These are phyloP conservation scores for Microbotryum lychnidis-dioicae DNA, from an alignment of 1,284 basidiomycete genomes.

Conservation along the genomic window DNA sequence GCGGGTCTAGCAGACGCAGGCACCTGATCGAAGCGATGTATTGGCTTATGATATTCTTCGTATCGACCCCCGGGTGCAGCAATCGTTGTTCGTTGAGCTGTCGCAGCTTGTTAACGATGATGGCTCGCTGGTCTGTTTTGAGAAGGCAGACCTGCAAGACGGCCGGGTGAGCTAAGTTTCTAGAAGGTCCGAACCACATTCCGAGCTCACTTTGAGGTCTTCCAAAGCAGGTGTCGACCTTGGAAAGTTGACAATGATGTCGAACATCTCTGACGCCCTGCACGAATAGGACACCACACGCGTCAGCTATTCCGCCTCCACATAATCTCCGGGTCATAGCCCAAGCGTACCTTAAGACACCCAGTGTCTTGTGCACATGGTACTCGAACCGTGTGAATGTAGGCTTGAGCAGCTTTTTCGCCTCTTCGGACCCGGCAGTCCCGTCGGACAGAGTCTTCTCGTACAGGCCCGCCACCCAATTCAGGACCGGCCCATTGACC, in stretches of 20 bases:
- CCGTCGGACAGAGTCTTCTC: constrained; percentile 46
- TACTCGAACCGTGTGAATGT: constrained; percentile 83
- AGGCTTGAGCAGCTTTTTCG: constrained; percentile 60
- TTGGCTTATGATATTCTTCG: constrained; percentile 79
- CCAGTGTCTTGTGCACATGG: constrained; percentile 74
- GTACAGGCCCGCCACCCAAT: constrained; percentile 24
- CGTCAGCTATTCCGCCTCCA: background rate
- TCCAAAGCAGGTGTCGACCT: constrained; percentile 77
- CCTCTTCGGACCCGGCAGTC: constrained; percentile 45
- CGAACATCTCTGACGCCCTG: constrained; percentile 82
- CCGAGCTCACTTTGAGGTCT: constrained; percentile 61
- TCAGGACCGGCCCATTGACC: constrained; percentile 52
- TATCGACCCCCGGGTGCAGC: constrained; percentile 92
- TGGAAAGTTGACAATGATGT: constrained; percentile 90
- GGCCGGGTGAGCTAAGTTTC: background rate
- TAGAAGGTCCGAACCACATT: background rate
- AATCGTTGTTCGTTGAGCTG: constrained; percentile 75
- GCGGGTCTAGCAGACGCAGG: constrained; percentile 80
- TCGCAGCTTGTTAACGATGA: constrained; percentile 60
- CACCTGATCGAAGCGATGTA: constrained; percentile 94
- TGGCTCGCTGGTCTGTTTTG: constrained; percentile 65
- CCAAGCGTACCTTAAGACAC: constrained; percentile 59
- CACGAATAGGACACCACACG: background rate
- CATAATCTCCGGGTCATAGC: background rate
- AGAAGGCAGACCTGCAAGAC: constrained; percentile 57